Evolutionary conservation across 169 alveolate genomes (phyloP).

Genomic region (Miamiensis avidus): DNA sequence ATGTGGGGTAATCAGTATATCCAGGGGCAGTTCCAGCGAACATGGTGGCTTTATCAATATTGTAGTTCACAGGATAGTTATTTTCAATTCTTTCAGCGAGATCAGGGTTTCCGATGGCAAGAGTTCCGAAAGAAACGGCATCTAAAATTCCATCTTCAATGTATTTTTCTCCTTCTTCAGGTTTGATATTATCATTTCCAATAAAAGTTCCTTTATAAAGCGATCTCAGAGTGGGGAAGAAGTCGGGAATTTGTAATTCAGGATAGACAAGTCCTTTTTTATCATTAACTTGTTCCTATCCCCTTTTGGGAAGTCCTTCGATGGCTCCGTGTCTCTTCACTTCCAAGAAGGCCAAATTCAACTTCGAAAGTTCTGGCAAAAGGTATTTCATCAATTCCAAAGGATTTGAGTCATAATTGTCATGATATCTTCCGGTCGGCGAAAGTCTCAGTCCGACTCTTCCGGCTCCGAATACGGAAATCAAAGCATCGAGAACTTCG

Average conservation of each 20-base stretch:
- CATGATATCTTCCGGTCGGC: constrained; percentile 20
- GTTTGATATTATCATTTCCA: background rate
- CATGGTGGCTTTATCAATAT: background rate
- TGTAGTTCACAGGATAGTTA: background rate
- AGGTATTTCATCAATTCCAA: background rate
- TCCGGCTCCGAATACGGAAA: constrained; percentile 46
- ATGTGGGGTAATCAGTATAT: constrained; percentile 21
- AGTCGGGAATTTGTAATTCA: constrained; percentile 8
- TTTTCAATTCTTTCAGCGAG: constrained; percentile 24
- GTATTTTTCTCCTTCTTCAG: background rate
- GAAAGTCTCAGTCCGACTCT: constrained; percentile 37
- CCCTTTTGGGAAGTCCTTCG: background rate
- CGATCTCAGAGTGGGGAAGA: constrained; percentile 2
- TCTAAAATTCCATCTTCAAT: constrained; percentile 8
- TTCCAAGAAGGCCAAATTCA: constrained; percentile 29
- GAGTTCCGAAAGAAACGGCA: constrained; percentile 23
- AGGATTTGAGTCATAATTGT: constrained; percentile 32
- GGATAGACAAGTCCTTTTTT: background rate
- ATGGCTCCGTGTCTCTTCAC: constrained; percentile 1
- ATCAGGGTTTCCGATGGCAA: constrained; percentile 23
- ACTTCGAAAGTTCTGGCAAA: constrained; percentile 2
- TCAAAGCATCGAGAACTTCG: constrained; percentile 41
- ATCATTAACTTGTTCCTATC: constrained; percentile 3
- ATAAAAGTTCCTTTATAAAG: constrained; percentile 14
- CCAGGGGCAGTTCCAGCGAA: constrained; percentile 15